A percentile compares a stretch with the other conserved stretches of the same genome.
Evolutionary conservation across 108 stramenopile genomes (phyloP).

Genomic region (Nitzschia sp.): DNA sequence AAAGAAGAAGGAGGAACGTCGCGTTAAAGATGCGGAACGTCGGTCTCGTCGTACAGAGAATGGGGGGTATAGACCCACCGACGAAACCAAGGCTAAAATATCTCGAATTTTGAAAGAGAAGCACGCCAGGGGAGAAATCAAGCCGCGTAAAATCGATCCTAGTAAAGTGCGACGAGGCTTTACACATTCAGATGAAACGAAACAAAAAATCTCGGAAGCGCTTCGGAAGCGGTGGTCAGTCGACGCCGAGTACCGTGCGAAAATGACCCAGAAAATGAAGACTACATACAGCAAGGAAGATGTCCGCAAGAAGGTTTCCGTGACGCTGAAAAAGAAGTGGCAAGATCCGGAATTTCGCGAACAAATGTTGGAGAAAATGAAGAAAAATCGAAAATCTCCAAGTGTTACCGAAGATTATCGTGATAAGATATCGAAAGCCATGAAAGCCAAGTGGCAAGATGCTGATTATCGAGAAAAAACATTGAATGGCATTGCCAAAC

Average conservation of each 20-base stretch:
- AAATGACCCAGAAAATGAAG: slow-evolving; percentile 53
- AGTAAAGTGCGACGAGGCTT: slow-evolving; percentile 60
- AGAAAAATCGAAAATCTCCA: slow-evolving; percentile 12
- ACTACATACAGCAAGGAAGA: slow-evolving; percentile 20
- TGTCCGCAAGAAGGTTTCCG: slow-evolving; percentile 54
- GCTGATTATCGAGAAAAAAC: slow-evolving; percentile 68
- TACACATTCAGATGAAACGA: slow-evolving; percentile 77
- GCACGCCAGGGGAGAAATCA: slow-evolving; percentile 70
- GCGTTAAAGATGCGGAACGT: slow-evolving; percentile 58
- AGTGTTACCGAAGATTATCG: slow-evolving; percentile 40
- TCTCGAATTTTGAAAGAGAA: slow-evolving; percentile 69
- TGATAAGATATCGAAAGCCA: slow-evolving; percentile 75
- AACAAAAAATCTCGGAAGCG: slow-evolving; percentile 71
- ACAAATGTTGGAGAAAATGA: slow-evolving; percentile 72
- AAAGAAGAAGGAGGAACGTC: slow-evolving; percentile 54
- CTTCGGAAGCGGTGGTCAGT: slow-evolving; percentile 71
- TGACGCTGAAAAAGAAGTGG: slow-evolving; percentile 78
- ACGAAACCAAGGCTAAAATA: slow-evolving; percentile 82
- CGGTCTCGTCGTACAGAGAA: slow-evolving; percentile 66
- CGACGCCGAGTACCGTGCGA: slow-evolving; percentile 64
- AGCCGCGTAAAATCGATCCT: slow-evolving; percentile 41
- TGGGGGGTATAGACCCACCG: slow-evolving; percentile 79
- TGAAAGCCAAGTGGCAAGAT: slow-evolving; percentile 87
- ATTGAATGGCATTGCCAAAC: slow-evolving; percentile 55
- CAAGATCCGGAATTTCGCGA: slow-evolving; percentile 76